Evolutionary conservation across 1,284 basidiomycete genomes (phyloP).

Genomic region (Trichosporon ovoides): DNA sequence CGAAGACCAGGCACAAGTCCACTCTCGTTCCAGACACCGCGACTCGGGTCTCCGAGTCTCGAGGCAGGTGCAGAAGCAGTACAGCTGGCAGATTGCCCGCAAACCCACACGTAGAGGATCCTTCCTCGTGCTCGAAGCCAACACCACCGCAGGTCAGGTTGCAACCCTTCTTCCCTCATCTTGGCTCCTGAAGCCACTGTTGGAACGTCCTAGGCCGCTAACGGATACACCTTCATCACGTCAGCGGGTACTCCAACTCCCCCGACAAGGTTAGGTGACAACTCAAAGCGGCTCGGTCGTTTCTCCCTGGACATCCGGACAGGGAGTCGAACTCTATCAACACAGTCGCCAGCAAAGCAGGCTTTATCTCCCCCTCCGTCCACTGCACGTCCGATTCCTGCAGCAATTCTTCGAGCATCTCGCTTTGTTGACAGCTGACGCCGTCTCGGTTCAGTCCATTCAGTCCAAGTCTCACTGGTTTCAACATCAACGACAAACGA

Average conservation of each 20-base stretch:
- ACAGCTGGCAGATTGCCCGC: not conserved
- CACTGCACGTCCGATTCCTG: not conserved
- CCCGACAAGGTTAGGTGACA: constrained; percentile 4
- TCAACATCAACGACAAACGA: too few species aligned
- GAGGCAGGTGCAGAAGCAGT: too few species aligned
- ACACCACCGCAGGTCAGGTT: not conserved
- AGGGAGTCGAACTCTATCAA: constrained; percentile 1
- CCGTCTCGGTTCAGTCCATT: too few species aligned
- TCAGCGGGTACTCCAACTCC: constrained; percentile 2
- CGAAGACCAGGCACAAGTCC: too few species aligned
- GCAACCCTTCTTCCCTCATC: not conserved
- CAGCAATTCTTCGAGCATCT: not conserved
- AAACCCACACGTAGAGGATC: not conserved
- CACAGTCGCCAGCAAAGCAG: constrained; percentile 1
- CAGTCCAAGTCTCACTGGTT: too few species aligned
- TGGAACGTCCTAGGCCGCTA: not conserved
- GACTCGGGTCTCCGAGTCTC: too few species aligned
- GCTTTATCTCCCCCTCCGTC: not conserved
- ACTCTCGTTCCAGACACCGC: too few species aligned
- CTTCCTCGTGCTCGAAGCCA: not conserved
- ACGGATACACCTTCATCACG: not conserved
- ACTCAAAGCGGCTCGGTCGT: not conserved
- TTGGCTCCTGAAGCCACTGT: not conserved
- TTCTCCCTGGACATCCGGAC: not conserved
- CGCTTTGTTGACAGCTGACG: not conserved